Evolutionary conservation across 2,329 filamentous ascomycete species (phyloP).

Genomic region (Paecilomyces variotii): DNA sequence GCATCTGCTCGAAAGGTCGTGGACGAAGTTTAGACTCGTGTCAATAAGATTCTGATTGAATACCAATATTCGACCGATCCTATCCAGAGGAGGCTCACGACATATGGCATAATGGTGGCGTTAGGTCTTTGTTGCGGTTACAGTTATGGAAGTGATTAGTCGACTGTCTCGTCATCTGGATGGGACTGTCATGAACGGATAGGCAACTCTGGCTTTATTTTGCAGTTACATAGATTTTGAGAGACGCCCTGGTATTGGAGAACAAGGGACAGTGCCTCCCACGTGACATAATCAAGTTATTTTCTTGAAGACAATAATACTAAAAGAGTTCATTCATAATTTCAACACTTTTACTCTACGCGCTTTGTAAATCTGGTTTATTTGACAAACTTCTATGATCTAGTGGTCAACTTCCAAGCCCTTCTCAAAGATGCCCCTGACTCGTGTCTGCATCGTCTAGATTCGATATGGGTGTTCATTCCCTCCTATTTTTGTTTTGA

Average conservation of each 20-base stretch:
- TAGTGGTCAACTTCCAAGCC: not conserved
- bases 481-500: too few species aligned
- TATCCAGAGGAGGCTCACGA: not conserved
- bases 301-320: conserved; percentile 17
- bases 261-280: not conserved
- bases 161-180: not conserved
- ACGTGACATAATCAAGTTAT: conserved; percentile 9
- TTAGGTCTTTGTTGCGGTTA: not conserved
- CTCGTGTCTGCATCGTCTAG: not conserved
- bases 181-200: not conserved
- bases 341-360: conserved; percentile 4
- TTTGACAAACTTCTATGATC: conserved; percentile 2
- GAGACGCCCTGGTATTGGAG: not conserved
- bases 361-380: conserved; percentile 13
- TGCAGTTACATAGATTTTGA: not conserved
- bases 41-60: not conserved
- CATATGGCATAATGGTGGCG: not conserved
- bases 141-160: not conserved
- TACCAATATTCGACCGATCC: not conserved
- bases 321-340: conserved; percentile 11
- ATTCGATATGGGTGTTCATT: not conserved
- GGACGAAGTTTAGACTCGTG: not conserved
- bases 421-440: not conserved
- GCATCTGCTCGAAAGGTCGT: not conserved
- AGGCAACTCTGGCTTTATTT: not conserved